phyloP scores from a whole-genome alignment of 1,284 basidiomycete genomes.

The Apiotrichum mycotoxinovorans region DNA sequence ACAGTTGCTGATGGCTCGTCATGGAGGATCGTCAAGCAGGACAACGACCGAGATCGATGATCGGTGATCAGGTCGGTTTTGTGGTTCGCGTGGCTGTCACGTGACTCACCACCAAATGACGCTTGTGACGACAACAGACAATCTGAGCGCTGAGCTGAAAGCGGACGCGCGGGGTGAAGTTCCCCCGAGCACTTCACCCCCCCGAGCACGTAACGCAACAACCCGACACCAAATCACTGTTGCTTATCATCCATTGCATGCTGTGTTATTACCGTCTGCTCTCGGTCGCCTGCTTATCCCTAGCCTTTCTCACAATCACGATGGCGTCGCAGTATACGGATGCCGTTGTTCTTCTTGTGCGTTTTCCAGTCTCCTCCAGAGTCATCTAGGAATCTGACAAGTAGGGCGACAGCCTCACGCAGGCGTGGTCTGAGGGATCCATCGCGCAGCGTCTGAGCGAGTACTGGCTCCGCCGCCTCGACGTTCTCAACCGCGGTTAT shows the following conservation, averaged over 20 bases:
- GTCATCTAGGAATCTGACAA: neutral
- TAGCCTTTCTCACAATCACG: neutral
- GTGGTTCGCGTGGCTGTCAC: too few species aligned
- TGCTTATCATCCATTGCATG: neutral
- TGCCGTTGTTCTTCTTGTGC: conserved; percentile 44
- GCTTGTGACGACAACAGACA: too few species aligned
- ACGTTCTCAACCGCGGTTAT: conserved; percentile 74
- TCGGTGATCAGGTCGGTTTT: too few species aligned
- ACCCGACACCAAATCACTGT: neutral
- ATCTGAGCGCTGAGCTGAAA: too few species aligned
- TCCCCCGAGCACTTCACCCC: too few species aligned
- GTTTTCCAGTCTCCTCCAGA: conserved; percentile 4
- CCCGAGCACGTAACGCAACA: too few species aligned
- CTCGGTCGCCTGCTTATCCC: neutral
- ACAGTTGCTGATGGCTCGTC: neutral
- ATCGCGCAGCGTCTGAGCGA: conserved; percentile 46
- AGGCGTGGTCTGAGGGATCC: conserved; percentile 41
- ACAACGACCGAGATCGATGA: too few species aligned
- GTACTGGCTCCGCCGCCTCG: conserved; percentile 69
- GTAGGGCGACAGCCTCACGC: conserved; percentile 49
- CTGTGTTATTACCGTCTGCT: neutral
- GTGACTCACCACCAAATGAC: too few species aligned
- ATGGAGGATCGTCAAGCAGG: too few species aligned
- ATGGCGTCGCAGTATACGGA: conserved; percentile 43
- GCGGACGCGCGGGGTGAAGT: too few species aligned